phyloP scores from a whole-genome alignment of 2,329 filamentous ascomycete genomes.

The Hirsutella thompsonii region DNA sequence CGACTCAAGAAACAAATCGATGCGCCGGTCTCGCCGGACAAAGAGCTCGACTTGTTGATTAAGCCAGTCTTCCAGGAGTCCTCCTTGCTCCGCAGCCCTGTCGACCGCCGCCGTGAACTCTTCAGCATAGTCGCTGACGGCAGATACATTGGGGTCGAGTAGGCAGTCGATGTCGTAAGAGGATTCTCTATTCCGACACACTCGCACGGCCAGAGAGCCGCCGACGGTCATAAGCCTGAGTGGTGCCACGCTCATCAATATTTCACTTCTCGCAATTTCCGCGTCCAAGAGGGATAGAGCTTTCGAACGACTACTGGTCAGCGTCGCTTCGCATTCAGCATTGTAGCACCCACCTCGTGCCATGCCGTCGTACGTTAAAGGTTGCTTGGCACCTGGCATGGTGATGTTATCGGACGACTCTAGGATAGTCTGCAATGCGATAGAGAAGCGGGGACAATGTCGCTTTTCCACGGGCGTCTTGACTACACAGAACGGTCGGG shows the following conservation, averaged over 20 bases:
- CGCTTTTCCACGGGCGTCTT: no score
- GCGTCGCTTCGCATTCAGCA: no score
- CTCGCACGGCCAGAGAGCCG: constrained; percentile 11
- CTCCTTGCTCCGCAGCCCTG: constrained; percentile 3
- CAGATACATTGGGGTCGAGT: constrained; percentile 13
- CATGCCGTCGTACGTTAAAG: no score
- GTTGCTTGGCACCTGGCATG: no score
- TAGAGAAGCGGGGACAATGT: no score
- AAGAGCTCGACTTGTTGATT: constrained; percentile 11
- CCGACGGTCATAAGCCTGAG: constrained; percentile 13
- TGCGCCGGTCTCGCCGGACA: constrained; percentile 6
- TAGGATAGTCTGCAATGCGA: no score
- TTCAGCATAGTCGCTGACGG: constrained; percentile 8
- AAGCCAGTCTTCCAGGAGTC: constrained; percentile 9
- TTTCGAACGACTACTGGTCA: no score
- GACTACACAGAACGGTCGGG: no score
- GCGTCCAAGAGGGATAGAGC: constrained; percentile 10
- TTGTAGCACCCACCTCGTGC: no score
- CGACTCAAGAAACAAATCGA: constrained; percentile 11
- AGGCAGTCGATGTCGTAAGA: constrained; percentile 13
- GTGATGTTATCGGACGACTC: no score
- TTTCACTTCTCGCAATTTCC: constrained; percentile 10
- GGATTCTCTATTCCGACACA: constrained; percentile 9
- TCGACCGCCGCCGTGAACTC: constrained; percentile 8
- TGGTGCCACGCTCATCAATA: constrained; percentile 14